Evolutionary conservation across 164 flowering plant species (phyloP).

Genomic region (Kalanchoe fedtschenkoi): DNA sequence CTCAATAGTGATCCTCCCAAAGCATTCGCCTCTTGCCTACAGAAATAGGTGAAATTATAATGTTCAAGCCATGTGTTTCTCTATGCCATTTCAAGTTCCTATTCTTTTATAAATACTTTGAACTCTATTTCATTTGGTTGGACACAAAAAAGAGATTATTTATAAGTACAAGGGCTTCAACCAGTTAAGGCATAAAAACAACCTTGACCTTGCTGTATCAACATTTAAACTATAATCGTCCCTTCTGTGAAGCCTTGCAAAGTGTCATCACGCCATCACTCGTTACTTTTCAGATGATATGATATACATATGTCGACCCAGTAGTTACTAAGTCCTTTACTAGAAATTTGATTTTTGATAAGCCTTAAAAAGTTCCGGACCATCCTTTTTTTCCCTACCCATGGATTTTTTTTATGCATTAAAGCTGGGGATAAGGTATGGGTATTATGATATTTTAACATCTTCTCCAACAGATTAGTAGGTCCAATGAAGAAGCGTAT

Average conservation of each 20-base stretch:
- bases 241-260: not conserved
- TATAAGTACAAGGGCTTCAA: not conserved
- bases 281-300: too few species aligned
- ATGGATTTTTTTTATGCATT: not conserved
- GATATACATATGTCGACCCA: not conserved
- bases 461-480: too few species aligned
- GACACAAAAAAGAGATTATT: not conserved
- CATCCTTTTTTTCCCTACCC: not conserved
- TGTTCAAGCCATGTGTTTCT: not conserved
- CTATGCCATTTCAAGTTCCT: not conserved
- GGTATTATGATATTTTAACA: too few species aligned
- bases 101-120: not conserved
- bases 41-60: slow-evolving; percentile 5
- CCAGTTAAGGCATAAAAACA: too few species aligned
- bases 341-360: not conserved
- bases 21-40: slow-evolving; percentile 94
- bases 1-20: slow-evolving; percentile 98
- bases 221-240: too few species aligned
- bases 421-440: not conserved
- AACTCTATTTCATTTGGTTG: not conserved
- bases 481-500: too few species aligned
- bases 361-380: not conserved
- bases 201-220: too few species aligned
- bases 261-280: not conserved
- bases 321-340: not conserved